Base-by-base conservation (phyloP, 805 yeast species). In the Wickerhamiella musiphila region DNA sequence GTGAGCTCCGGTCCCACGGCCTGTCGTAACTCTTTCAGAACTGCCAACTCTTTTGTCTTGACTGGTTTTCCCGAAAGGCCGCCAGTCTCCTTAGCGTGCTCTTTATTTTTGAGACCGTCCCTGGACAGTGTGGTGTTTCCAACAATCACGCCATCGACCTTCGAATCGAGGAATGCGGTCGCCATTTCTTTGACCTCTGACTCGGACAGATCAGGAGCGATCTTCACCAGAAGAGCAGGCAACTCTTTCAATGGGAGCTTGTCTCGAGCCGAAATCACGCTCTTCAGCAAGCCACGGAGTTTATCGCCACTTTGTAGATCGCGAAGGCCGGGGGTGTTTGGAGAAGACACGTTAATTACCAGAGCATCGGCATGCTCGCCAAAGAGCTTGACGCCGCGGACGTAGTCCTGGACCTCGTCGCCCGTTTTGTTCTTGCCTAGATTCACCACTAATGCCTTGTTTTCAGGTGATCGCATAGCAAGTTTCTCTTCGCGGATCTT, bases 301-400 rank as follows among this genome's bases (percentile, higher is more conserved):
- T 77, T 78, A 35, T 62, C 63, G 44, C 79, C 93, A 35, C 60
- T 68, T 58, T 86, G 96, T 43, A 86, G 65, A 44, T 73, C 79
- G 48, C 96, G 69, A 43, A 86, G 65, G 2, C 95, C 95, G 4
- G 96, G 96, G 1, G 96, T 86, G 51, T 86, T 86, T 33, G 96
- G 96, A 30, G 93, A 78, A 1, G 94, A 82, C 10, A 86, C 94
- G 48, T 86, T 86, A 41, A 86, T 69, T 13, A 86, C 86, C 39
- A 86, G 60, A 6, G 79, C 83, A 55, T 86, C 96, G 4, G 96
- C 94, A 44, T 63, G 71, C 9, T 73, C 70, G 9, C 92, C 93
- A 43, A 86, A 70, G 34, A 73, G 64, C 36, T 70, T 70, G 17
- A 86, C 93, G 38, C 96, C 96, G 42, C 66, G 61, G 29, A 78